Base-by-base conservation (phyloP, 495 filamentous ascomycete species). In the Penicillium diatomitis region DNA sequence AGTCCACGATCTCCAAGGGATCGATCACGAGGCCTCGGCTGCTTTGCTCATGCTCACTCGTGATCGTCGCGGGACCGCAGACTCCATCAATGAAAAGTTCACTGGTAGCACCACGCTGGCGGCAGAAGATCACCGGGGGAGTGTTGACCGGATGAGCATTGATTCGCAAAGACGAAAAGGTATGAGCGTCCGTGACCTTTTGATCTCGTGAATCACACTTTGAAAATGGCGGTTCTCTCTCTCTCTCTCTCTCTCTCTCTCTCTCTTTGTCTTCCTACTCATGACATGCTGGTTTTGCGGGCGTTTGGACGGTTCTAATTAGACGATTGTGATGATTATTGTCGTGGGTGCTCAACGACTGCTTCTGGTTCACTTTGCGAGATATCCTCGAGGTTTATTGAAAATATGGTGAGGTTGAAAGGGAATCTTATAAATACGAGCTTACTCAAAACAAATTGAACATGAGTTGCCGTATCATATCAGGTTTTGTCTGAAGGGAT, bases 151-250 rank as follows among this genome's bases (percentile, higher is more conserved):
- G 6, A 12, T 27, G 47, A 50, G 44, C 5, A 29, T 50, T 9
- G 59, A 66, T 29, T 27, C 48, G 0, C 60, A 62, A 28, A 48
- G 61, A 41, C 63, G 61, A 44, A 62, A 63, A 53, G 82, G 85
- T 0, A 87, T 91, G 80, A 90, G 87, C 61, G 88, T 91, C 2
- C 80, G 75, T 48, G 88, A 94, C 67, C 65, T 92, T 47, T 71
- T 94, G 39, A 89, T 81, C 48, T 79, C 83, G 46, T 70, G 54
- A 51, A 38, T 12, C 4, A 20, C 47, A 43, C 31, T 32, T 35
- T 31, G 40, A 20, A 30, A n/a, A 38, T 37, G 4, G 20, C 1
- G 20, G 20, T n/a, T 7, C 2, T 20, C 2, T 20, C 20, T 20
- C 20, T 20, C n/a, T n/a, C n/a, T n/a, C n/a, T 42, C 28, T 30